Evolutionary conservation across 2,329 filamentous ascomycete genomes (phyloP), one percentile per base, ranked within the genome.

Genomic region (Diaporthe australafricana): DNA sequence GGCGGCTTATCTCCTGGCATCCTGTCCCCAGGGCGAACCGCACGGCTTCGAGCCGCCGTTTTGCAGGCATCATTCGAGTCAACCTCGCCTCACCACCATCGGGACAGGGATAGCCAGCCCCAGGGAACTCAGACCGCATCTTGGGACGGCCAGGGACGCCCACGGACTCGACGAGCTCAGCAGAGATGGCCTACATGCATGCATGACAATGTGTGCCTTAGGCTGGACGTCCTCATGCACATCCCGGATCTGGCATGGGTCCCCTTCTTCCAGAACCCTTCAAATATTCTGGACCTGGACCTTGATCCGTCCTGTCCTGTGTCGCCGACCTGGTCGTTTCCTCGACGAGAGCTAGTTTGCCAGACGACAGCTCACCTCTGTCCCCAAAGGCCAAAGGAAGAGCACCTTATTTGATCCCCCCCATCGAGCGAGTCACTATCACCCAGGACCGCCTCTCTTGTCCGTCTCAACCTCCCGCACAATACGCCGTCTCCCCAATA

Each of bases 131-230:
- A 63, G 57, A 63, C 57, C 57, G 57, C 57, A 63, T 48, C 57
- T 63, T 48, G 57, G 57, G 42, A 30, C 11, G 42, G 20, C 57
- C 42, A 48, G 42, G 42, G 42, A 35, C 27, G 25, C 5, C 57
- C 57, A 48, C 42, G 60, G 60, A 35, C 60, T 35, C 60, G 42
- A 35, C 42, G 60, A 48, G 42, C 60, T 63, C 60, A 48, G 27
- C 42, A 63, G 42, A 48, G 27, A 48, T n/a, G n/a, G n/a, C n/a
- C n/a, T n/a, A n/a, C n/a, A n/a, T 48, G 42, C 60, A 48, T 35
- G 70, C 70, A 72, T 72, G 55, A 68, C 25, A 20, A n/a, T 22
- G n/a, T 40, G 47, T 25, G 25, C 35, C 60, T 63, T 55, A 69
- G 35, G 55, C 38, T 62, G 17, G 47, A 32, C 2, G 47, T 48